A percentile compares a stretch with the other conserved stretches of the same genome.
Conservation (phyloP, 306 rosid genomes). For the Quercus cerris region DNA sequence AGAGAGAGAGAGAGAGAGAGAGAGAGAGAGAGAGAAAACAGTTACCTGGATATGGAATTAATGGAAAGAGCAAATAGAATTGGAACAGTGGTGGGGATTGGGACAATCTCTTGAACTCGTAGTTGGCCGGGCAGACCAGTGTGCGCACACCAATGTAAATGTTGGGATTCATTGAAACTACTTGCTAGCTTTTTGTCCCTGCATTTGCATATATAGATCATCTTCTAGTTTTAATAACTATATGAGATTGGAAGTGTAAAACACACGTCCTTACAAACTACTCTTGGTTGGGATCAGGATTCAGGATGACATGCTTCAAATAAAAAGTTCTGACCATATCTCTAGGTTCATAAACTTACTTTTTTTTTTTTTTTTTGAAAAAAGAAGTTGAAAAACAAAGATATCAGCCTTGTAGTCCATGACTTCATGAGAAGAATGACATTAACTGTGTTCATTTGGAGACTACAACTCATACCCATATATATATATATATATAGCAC, state of each 20-base stretch:
- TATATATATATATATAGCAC: neutral
- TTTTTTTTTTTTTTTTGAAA: neutral
- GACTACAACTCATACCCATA: neutral
- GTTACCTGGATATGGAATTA: neutral
- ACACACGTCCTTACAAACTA: constrained; percentile 10
- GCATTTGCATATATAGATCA: neutral
- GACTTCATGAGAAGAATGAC: no score
- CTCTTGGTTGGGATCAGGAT: constrained; percentile 22
- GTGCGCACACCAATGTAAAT: constrained; percentile 51
- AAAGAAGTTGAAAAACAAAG: neutral
- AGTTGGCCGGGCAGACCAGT: constrained; percentile 43
- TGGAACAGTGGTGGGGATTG: constrained; percentile 5
- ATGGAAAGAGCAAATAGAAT: neutral
- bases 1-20: neutral
- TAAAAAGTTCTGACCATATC: constrained; percentile 13
- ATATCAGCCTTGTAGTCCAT: neutral
- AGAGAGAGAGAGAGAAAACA: neutral
- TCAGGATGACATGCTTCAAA: constrained; percentile 14
- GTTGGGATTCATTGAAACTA: constrained; percentile 44
- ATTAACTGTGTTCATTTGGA: no score
- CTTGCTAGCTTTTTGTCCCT: constrained; percentile 30
- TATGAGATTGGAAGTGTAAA: neutral
- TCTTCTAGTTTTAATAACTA: constrained; percentile 13
- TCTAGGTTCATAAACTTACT: neutral
- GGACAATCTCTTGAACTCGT: constrained; percentile 21